Percentiles rank a stretch among this genome's conserved stretches.
Evolutionary conservation across 441 rosid genomes (phyloP).

Genomic region (Biscutella laevigata): DNA sequence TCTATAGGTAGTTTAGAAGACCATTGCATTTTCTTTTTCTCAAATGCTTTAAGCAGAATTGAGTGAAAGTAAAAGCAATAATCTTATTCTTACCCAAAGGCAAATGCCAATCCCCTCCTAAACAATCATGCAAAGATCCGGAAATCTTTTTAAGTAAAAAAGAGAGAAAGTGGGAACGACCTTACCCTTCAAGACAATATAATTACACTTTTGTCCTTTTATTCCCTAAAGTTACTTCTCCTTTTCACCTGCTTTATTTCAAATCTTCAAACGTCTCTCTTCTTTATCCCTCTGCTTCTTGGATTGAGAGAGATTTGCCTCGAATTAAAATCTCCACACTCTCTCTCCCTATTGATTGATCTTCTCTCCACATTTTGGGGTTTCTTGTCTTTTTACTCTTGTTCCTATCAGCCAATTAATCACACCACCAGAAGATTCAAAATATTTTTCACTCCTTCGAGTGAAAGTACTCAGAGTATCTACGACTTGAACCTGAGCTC

Average conservation of each 20-base stretch:
- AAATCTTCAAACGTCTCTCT: constrained; percentile 27
- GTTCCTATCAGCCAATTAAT: constrained; percentile 1
- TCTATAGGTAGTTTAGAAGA: no score
- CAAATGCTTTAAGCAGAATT: no score
- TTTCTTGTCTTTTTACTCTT: constrained; percentile 17
- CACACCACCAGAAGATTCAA: neutral
- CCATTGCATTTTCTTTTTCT: no score
- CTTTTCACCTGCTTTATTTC: constrained; percentile 38
- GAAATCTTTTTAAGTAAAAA: neutral
- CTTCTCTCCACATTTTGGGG: constrained; percentile 18
- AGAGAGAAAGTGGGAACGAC: constrained; percentile 8
- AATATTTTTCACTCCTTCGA: neutral
- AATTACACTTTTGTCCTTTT: constrained; percentile 28
- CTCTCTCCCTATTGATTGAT: neutral
- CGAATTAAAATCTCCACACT: no score
- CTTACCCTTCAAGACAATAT: constrained; percentile 5
- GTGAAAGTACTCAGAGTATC: neutral
- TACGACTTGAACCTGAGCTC: neutral
- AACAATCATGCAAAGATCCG: constrained; percentile 7
- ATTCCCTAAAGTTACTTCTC: neutral
- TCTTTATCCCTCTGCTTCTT: neutral
- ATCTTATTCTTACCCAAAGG: neutral
- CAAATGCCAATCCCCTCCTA: no score
- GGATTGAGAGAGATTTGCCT: constrained; percentile 10
- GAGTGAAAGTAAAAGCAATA: neutral